A percentile compares a stretch with the other conserved stretches of the same genome.
Evolutionary conservation across 306 rosid species (phyloP).

Genomic region (Vigna hirtella): DNA sequence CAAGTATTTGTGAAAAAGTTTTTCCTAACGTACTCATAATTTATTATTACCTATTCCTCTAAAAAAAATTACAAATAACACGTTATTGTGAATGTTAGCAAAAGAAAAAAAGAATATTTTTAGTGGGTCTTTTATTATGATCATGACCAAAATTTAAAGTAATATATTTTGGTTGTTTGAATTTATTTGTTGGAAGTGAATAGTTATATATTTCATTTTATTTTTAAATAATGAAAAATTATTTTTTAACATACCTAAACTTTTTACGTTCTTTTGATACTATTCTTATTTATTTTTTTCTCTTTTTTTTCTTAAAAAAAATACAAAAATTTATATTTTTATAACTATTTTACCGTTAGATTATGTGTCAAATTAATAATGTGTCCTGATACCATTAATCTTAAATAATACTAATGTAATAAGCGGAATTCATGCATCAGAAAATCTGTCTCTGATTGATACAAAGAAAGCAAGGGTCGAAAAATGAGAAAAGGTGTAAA

Average conservation of each 20-base stretch:
- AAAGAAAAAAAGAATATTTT: not conserved
- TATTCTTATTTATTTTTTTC: too few species aligned
- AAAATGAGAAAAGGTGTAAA: slow-evolving; percentile 63
- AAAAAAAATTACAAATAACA: not conserved
- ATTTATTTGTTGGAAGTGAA: not conserved
- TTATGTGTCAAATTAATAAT: too few species aligned
- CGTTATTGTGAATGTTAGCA: not conserved
- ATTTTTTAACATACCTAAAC: too few species aligned
- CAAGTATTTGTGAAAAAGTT: too few species aligned
- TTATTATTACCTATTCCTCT: not conserved
- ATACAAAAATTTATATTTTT: too few species aligned
- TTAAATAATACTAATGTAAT: not conserved
- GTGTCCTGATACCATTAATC: too few species aligned
- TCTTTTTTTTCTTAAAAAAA: too few species aligned
- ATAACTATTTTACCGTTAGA: too few species aligned
- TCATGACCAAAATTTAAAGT: slow-evolving; percentile 13
- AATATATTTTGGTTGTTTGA: slow-evolving; percentile 1
- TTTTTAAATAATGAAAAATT: too few species aligned
- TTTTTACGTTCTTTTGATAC: too few species aligned
- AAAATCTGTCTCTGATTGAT: slow-evolving; percentile 36
- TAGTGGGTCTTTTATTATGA: not conserved
- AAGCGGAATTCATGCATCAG: slow-evolving; percentile 19
- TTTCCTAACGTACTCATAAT: too few species aligned
- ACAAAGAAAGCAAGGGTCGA: slow-evolving; percentile 52
- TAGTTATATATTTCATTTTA: not conserved